A percentile compares a stretch with the other conserved stretches of the same genome.
phyloP scores from a whole-genome alignment of 305 asterid species.

The Fraxinus latifolia region DNA sequence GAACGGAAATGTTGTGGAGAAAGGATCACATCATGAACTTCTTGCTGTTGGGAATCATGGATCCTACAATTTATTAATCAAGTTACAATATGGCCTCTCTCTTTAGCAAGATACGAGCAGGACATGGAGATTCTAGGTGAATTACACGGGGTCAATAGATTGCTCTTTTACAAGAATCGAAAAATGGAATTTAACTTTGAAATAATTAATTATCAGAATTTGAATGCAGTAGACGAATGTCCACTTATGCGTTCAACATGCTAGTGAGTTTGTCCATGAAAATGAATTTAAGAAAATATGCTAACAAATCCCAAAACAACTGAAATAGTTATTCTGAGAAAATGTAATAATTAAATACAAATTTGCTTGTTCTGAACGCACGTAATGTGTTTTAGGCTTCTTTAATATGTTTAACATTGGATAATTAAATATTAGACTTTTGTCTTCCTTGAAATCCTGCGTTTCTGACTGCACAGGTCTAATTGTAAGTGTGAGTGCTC shows the following conservation, averaged over 20 bases:
- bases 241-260: background rate
- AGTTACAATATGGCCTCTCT: slow-evolving; percentile 38
- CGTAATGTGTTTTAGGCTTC: no score
- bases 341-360: background rate
- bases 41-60: slow-evolving; percentile 41
- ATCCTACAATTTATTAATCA: slow-evolving; percentile 53
- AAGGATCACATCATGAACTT: slow-evolving; percentile 63
- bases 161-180: background rate
- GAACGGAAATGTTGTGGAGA: slow-evolving; percentile 68
- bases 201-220: background rate
- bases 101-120: slow-evolving; percentile 5
- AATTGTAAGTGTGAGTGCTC: background rate
- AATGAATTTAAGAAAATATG: background rate
- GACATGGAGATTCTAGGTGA: background rate
- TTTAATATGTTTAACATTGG: no score
- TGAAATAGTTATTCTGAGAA: background rate
- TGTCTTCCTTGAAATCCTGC: no score
- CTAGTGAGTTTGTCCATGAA: background rate
- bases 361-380: background rate
- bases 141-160: background rate
- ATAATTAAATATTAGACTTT: no score
- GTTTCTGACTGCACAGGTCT: background rate
- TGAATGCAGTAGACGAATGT: background rate
- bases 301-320: background rate
- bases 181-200: background rate